These are phyloP conservation scores for Musa troglodytarum DNA, from an alignment of 176 grass and related monocot genomes.

Conservation along the genomic window DNA sequence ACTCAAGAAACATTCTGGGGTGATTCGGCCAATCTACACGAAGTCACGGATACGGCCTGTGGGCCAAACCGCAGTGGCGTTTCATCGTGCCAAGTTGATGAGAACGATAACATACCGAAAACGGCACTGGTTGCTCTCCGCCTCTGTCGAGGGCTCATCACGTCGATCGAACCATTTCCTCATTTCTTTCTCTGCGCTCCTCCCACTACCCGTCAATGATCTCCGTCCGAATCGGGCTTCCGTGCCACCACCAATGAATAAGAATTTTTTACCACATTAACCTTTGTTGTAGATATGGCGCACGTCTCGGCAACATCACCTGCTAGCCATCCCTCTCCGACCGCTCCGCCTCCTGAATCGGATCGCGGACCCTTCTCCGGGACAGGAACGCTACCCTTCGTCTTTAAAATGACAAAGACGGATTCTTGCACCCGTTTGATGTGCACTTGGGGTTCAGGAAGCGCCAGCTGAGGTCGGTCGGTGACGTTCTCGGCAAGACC, in stretches of 20 bases:
- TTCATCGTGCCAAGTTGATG: too few relatives aligned
- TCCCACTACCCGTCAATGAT: background rate
- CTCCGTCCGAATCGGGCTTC: background rate
- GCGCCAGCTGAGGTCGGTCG: background rate
- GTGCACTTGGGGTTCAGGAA: background rate
- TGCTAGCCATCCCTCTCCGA: background rate
- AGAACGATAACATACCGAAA: too few relatives aligned
- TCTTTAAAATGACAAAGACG: background rate
- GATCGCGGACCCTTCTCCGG: background rate
- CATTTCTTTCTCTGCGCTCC: too few relatives aligned
- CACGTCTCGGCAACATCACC: conserved; percentile 7
- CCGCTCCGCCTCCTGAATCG: background rate
- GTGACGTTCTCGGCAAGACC: background rate
- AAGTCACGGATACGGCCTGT: too few relatives aligned
- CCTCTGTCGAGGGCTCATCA: too few relatives aligned
- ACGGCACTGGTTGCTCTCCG: too few relatives aligned
- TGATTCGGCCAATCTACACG: too few relatives aligned
- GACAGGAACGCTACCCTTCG: background rate
- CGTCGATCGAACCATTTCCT: too few relatives aligned
- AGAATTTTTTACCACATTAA: background rate
- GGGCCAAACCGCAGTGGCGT: too few relatives aligned
- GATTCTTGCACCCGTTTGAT: background rate
- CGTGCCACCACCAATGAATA: background rate
- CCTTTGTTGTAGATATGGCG: conserved; percentile 1
- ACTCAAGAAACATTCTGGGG: too few relatives aligned